Evolutionary conservation across 2,329 filamentous ascomycete genomes (phyloP).

Genomic region (Sphaerulina musiva): DNA sequence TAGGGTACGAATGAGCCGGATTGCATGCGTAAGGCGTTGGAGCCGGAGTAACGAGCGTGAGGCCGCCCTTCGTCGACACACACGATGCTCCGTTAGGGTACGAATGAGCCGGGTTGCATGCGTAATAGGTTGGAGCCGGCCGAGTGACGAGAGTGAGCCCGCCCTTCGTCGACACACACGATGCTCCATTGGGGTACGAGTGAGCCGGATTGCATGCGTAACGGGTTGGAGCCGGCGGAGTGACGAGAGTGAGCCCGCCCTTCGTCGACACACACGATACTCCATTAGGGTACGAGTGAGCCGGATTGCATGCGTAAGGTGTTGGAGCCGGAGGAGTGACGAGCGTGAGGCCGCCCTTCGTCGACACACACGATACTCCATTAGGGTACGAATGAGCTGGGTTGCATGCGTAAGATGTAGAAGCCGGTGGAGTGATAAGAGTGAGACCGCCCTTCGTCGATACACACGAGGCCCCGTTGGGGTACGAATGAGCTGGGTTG

Average conservation of each 20-base stretch:
- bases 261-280: no score
- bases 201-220: not conserved
- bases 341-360: not conserved
- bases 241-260: not conserved
- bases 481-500: not conserved
- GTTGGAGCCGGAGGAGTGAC: not conserved
- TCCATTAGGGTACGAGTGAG: not conserved
- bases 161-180: no score
- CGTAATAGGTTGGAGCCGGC: not conserved
- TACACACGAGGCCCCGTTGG: not conserved
- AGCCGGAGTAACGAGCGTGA: not conserved
- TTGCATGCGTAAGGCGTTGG: not conserved
- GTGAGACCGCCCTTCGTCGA: not conserved
- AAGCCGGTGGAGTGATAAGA: not conserved
- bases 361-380: no score
- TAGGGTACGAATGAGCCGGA: not conserved
- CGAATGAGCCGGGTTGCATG: not conserved
- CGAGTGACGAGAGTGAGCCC: not conserved
- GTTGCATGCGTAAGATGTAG: not conserved
- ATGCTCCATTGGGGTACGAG: not conserved
- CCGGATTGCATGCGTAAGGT: not conserved
- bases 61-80: no score
- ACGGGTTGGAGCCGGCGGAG: not conserved
- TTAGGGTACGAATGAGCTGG: not conserved
- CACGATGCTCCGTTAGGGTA: not conserved